phyloP scores from a whole-genome alignment of 164 flowering plant species.

The Sedum album region DNA sequence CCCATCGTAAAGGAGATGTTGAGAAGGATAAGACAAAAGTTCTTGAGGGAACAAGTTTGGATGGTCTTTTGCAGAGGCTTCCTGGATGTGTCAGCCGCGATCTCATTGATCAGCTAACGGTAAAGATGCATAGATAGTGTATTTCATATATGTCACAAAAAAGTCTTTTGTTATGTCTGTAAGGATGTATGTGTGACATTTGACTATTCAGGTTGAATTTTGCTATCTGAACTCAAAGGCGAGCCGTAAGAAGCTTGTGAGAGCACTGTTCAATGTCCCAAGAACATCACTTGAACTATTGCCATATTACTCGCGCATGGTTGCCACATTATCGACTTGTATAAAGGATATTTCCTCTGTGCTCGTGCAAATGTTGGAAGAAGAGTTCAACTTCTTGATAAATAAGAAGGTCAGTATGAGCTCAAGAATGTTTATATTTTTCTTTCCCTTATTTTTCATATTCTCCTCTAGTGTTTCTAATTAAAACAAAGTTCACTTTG shows the following conservation, averaged over 20 bases:
- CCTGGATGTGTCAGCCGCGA: conserved; percentile 97
- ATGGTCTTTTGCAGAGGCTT: conserved; percentile 81
- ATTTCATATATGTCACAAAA: conserved; percentile 8
- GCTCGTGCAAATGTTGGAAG: conserved; percentile 82
- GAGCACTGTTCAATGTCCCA: conserved; percentile 89
- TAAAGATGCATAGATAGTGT: conserved; percentile 22
- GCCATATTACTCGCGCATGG: conserved; percentile 95
- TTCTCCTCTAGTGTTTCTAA: background rate
- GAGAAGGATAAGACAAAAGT: conserved; percentile 85
- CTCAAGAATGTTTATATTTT: conserved; percentile 3
- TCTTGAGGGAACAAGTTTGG: conserved; percentile 80
- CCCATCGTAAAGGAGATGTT: conserved; percentile 57
- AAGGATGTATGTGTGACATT: background rate
- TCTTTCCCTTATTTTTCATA: background rate
- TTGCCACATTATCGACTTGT: conserved; percentile 90
- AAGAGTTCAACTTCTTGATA: conserved; percentile 78
- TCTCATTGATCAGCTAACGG: conserved; percentile 91
- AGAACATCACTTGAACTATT: conserved; percentile 89
- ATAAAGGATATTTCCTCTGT: conserved; percentile 87
- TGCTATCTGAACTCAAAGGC: conserved; percentile 93
- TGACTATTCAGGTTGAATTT: conserved; percentile 68
- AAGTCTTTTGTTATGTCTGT: background rate
- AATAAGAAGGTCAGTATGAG: conserved; percentile 65
- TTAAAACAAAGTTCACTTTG: background rate
- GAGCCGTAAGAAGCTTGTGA: conserved; percentile 77